phyloP scores from a whole-genome alignment of 306 rosid genomes.

The Cicer pinnatifidum region DNA sequence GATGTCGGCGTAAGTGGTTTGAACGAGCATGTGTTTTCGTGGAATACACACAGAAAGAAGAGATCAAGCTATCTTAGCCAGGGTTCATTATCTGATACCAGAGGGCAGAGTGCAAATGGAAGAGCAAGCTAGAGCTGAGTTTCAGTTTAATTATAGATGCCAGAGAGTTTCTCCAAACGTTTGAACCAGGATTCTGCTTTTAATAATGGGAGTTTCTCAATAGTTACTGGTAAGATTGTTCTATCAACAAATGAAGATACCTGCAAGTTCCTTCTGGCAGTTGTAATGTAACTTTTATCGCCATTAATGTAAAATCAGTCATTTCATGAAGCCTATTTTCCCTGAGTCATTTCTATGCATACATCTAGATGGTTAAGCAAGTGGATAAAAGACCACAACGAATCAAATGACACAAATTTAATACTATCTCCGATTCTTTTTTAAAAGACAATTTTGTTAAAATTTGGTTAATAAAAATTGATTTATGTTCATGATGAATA shows the following conservation, averaged over 20 bases:
- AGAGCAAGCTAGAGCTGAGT: constrained; percentile 66
- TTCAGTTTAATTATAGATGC: constrained; percentile 38
- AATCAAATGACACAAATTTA: background rate
- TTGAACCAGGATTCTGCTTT: constrained; percentile 39
- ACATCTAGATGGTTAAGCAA: background rate
- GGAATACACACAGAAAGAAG: constrained; percentile 84
- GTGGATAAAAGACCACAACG: background rate
- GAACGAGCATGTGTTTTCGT: constrained; percentile 66
- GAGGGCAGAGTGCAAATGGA: constrained; percentile 73
- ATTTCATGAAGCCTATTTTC: constrained; percentile 30
- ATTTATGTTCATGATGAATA: no score
- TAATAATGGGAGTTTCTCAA: constrained; percentile 5
- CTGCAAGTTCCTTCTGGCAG: constrained; percentile 45
- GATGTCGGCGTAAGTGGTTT: constrained; percentile 57
- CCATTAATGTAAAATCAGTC: constrained; percentile 43
- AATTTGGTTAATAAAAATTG: no score
- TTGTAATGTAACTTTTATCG: constrained; percentile 38
- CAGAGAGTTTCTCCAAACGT: constrained; percentile 11
- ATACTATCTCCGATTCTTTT: no score
- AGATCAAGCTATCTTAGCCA: constrained; percentile 71
- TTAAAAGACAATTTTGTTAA: no score
- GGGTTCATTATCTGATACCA: constrained; percentile 67
- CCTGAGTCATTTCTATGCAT: constrained; percentile 6
- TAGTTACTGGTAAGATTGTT: constrained; percentile 35
- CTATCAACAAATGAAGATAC: constrained; percentile 42